phyloP scores from a whole-genome alignment of 2,329 filamentous ascomycete genomes.

The Penicillium corylophilum region DNA sequence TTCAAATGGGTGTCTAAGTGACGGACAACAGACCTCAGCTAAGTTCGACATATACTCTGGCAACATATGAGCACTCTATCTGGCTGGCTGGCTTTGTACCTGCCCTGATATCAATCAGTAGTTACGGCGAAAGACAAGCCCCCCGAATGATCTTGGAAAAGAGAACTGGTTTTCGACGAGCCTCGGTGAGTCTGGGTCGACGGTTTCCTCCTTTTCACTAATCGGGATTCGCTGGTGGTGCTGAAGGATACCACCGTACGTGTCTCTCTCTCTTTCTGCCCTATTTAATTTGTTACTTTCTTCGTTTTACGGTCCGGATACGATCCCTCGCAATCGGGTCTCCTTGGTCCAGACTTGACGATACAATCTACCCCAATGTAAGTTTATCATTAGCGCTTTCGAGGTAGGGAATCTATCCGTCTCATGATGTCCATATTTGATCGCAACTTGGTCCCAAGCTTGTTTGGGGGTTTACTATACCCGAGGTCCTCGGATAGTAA shows the following conservation, averaged over 20 bases:
- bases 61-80: slow-evolving; percentile 28
- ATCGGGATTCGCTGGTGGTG: slow-evolving; percentile 3
- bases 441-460: not conserved
- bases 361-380: slow-evolving; percentile 17
- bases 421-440: not conserved
- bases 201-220: not conserved
- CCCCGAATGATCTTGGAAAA: not conserved
- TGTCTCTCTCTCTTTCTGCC: slow-evolving; percentile 9
- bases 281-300: not conserved
- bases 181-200: slow-evolving; percentile 11
- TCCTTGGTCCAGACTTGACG: slow-evolving; percentile 5
- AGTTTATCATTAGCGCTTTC: slow-evolving; percentile 15
- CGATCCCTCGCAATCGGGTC: not conserved
- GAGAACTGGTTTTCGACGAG: not conserved
- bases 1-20: not conserved
- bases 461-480: not conserved
- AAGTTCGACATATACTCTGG: slow-evolving; percentile 40
- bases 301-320: slow-evolving; percentile 6
- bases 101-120: slow-evolving; percentile 37
- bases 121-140: slow-evolving; percentile 26
- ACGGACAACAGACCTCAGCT: slow-evolving; percentile 34
- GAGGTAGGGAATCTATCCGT: slow-evolving; percentile 15
- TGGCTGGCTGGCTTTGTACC: slow-evolving; percentile 23
- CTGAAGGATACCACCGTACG: slow-evolving; percentile 19
- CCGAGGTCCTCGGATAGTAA: not conserved